These are phyloP conservation scores for Pseudoscleropodium purum DNA, from an alignment of 225 moss, liverwort and hornwort species.

Conservation along the genomic window DNA sequence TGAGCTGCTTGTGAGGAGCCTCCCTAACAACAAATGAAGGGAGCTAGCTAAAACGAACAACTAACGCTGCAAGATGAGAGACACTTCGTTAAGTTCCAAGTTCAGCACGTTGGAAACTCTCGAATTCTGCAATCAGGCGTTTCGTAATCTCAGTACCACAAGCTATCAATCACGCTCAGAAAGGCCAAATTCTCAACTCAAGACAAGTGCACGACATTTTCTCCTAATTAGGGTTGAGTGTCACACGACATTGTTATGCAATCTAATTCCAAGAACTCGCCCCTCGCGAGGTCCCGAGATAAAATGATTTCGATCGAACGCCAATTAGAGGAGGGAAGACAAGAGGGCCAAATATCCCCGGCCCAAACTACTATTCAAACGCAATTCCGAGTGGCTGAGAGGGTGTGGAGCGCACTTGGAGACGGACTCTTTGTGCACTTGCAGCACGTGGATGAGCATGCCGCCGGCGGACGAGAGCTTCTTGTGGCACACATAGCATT, in stretches of 20 bases:
- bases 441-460: constrained; percentile 98
- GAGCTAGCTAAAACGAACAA: not conserved
- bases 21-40: not conserved
- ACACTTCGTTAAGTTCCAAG: not conserved
- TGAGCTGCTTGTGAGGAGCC: not conserved
- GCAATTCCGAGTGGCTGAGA: not conserved
- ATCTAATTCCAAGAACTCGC: not conserved
- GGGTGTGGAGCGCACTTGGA: constrained; percentile 37
- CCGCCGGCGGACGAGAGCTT: constrained; percentile 95
- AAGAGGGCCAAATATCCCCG: not conserved
- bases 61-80: not conserved
- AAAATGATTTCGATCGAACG: not conserved
- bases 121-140: not conserved
- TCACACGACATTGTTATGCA: not conserved
- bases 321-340: not conserved
- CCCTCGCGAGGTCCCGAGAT: not conserved
- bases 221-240: not conserved
- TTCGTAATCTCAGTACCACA: not conserved
- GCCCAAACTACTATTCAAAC: not conserved
- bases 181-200: not conserved
- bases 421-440: constrained; percentile 98
- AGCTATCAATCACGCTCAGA: not conserved
- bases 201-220: not conserved
- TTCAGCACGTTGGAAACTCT: not conserved
- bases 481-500: constrained; percentile 99